A percentile compares a stretch with the other conserved stretches of the same genome.
These are phyloP conservation scores for Simplicillium sp. DNA, from an alignment of 2,329 filamentous ascomycete species.

Conservation along the genomic window DNA sequence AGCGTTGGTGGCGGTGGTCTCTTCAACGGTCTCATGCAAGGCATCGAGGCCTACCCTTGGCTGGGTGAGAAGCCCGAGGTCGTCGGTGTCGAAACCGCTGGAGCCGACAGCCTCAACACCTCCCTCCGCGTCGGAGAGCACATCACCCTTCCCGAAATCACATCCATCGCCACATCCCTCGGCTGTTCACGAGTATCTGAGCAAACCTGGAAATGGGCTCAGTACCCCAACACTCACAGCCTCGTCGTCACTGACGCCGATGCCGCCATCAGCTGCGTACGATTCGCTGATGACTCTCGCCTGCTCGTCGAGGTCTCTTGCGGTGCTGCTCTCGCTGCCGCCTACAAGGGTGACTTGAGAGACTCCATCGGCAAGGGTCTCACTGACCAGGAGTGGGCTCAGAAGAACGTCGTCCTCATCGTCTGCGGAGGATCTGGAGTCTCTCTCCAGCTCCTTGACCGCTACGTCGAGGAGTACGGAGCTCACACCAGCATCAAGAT, in stretches of 20 bases:
- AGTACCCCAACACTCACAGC: constrained; percentile 27
- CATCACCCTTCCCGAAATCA: constrained; percentile 60
- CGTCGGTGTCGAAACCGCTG: constrained; percentile 66
- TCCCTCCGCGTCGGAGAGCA: constrained; percentile 46
- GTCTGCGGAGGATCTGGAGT: constrained; percentile 74
- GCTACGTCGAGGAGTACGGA: constrained; percentile 41
- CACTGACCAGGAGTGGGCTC: constrained; percentile 46
- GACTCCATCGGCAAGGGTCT: constrained; percentile 44
- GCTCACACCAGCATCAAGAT: constrained; percentile 20
- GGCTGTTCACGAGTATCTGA: constrained; percentile 64
- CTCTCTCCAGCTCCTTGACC: constrained; percentile 48
- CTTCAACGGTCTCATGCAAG: constrained; percentile 66
- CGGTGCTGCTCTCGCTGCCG: constrained; percentile 66
- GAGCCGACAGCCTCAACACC: constrained; percentile 61
- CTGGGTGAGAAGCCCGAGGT: constrained; percentile 34
- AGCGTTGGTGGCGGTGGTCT: constrained; percentile 75
- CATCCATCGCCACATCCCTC: constrained; percentile 64
- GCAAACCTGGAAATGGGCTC: constrained; percentile 56
- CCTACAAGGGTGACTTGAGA: constrained; percentile 55
- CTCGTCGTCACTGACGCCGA: constrained; percentile 44
- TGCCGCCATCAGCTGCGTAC: constrained; percentile 67
- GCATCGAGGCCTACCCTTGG: constrained; percentile 42
- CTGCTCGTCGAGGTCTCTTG: constrained; percentile 78
- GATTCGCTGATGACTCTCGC: constrained; percentile 73
- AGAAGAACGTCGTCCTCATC: constrained; percentile 70